A percentile compares a stretch with the other conserved stretches of the same genome.
These are phyloP conservation scores for Vigna angularis DNA, from an alignment of 306 rosid species.

Conservation along the genomic window DNA sequence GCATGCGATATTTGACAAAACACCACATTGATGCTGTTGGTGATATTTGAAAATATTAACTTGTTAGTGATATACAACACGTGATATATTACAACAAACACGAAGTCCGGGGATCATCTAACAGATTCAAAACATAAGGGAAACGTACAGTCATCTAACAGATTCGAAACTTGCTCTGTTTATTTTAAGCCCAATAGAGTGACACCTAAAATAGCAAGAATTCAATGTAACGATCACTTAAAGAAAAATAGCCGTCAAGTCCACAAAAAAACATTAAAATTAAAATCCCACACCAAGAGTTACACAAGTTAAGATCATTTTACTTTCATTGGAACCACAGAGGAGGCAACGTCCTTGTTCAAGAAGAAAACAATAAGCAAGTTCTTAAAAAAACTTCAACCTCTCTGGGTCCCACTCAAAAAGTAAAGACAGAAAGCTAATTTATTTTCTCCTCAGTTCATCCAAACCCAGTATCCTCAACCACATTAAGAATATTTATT, in stretches of 20 bases:
- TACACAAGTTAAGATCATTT: conserved; percentile 15
- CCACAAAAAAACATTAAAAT: conserved; percentile 3
- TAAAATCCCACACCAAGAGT: conserved; percentile 1
- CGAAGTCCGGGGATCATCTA: conserved; percentile 11
- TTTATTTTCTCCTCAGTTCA: background rate
- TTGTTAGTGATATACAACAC: background rate
- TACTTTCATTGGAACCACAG: conserved; percentile 1
- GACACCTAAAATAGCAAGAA: conserved; percentile 8
- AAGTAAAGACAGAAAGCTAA: conserved; percentile 14
- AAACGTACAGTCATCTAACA: background rate
- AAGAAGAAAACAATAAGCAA: background rate
- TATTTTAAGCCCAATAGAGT: background rate
- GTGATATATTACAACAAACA: conserved; percentile 28
- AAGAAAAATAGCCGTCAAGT: background rate
- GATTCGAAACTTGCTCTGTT: background rate
- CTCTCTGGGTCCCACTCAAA: conserved; percentile 12
- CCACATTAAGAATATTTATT: background rate
- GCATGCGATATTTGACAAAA: background rate
- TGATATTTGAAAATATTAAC: background rate
- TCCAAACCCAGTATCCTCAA: conserved; percentile 14
- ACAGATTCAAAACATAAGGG: background rate
- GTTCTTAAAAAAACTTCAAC: conserved; percentile 1
- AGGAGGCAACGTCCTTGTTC: background rate
- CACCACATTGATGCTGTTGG: background rate
- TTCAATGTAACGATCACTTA: background rate